A percentile compares a stretch with the other conserved stretches of the same genome.
These are phyloP conservation scores for Kodamaea sagamina DNA, from an alignment of 805 yeast genomes.

Conservation along the genomic window DNA sequence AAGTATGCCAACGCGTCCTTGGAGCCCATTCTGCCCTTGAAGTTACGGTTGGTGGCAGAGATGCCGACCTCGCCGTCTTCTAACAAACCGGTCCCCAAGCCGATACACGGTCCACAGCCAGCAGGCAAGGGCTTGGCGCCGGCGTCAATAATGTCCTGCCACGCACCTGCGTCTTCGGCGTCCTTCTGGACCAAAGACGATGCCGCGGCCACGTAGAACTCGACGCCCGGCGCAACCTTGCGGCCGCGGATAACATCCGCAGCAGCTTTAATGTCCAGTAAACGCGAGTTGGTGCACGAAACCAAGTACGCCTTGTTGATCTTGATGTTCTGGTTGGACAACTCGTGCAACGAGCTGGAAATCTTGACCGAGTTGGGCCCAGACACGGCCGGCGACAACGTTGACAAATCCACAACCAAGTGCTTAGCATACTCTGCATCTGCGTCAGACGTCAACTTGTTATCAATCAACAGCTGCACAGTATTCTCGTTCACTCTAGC, in stretches of 20 bases:
- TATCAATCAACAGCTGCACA: slow-evolving; percentile 51
- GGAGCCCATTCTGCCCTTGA: slow-evolving; percentile 99
- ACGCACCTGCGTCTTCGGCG: slow-evolving; percentile 88
- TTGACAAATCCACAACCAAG: slow-evolving; percentile 72
- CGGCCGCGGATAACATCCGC: slow-evolving; percentile 82
- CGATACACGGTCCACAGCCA: slow-evolving; percentile 99
- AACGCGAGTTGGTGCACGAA: slow-evolving; percentile 95
- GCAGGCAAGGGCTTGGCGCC: slow-evolving; percentile 96
- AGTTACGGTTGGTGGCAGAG: slow-evolving; percentile 96
- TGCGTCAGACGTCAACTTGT: slow-evolving; percentile 55
- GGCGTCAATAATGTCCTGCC: slow-evolving; percentile 86
- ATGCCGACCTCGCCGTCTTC: slow-evolving; percentile 98
- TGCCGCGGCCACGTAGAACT: slow-evolving; percentile 97
- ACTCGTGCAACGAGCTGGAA: slow-evolving; percentile 72
- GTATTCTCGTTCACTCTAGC: slow-evolving; percentile 75
- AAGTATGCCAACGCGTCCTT: slow-evolving; percentile 93
- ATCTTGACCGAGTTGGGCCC: slow-evolving; percentile 98
- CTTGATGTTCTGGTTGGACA: slow-evolving; percentile 70
- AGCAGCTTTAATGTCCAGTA: slow-evolving; percentile 91
- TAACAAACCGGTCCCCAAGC: slow-evolving; percentile 90
- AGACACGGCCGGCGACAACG: slow-evolving; percentile 84
- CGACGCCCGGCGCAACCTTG: slow-evolving; percentile 85
- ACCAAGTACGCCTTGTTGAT: slow-evolving; percentile 95
- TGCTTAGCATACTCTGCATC: slow-evolving; percentile 90
- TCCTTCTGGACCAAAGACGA: slow-evolving; percentile 90